Conservation (phyloP, 2,329 filamentous ascomycete species). For the Lasiodiplodia hormozganensis region DNA sequence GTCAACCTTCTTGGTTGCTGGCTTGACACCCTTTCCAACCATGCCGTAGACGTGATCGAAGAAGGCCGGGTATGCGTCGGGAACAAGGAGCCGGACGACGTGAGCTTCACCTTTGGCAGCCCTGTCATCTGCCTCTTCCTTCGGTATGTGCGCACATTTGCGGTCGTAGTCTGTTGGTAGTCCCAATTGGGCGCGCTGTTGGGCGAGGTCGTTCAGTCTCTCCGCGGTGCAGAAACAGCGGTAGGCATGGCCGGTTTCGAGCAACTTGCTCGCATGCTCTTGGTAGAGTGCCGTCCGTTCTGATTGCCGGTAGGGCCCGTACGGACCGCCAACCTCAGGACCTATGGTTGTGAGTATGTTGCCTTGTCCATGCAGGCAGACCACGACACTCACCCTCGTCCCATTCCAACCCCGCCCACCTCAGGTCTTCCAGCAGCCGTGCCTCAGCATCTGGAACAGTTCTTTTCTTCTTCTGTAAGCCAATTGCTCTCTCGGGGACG, state of each 20-base stretch:
- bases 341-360: conserved; percentile 55
- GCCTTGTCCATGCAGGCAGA: neutral
- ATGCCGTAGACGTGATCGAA: conserved; percentile 81
- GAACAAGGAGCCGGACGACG: conserved; percentile 76
- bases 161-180: conserved; percentile 71
- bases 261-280: conserved; percentile 71
- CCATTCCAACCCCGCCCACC: conserved; percentile 90
- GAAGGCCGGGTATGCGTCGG: conserved; percentile 68
- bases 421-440: conserved; percentile 77
- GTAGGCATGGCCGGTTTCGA: conserved; percentile 79
- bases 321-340: conserved; percentile 79
- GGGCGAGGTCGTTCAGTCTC: conserved; percentile 71
- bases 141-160: conserved; percentile 72
- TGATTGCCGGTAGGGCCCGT: conserved; percentile 89
- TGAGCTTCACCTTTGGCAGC: conserved; percentile 73
- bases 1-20: conserved; percentile 44
- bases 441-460: conserved; percentile 81
- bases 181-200: conserved; percentile 65
- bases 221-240: conserved; percentile 88
- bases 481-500: conserved; percentile 30
- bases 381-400: conserved; percentile 72
- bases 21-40: conserved; percentile 60
- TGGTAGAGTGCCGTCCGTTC: conserved; percentile 77
- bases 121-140: conserved; percentile 72
- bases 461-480: conserved; percentile 68